Conservation (phyloP, 2,329 filamentous ascomycete species). For the Colletotrichum sp. region DNA sequence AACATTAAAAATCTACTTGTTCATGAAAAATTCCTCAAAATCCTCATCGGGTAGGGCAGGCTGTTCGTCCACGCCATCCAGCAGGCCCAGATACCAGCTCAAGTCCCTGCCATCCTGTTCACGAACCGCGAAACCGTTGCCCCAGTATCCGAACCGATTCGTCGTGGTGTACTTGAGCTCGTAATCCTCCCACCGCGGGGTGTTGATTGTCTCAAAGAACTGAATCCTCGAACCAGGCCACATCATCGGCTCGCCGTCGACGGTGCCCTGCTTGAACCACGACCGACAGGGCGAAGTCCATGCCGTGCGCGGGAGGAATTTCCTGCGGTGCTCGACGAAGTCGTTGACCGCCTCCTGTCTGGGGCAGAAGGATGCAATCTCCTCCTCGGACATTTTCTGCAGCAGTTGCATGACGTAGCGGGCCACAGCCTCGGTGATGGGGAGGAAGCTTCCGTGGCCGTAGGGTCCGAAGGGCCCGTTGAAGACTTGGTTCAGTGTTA, state of each 20-base stretch:
- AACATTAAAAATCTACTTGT: slow-evolving; percentile 9
- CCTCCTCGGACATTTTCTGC: slow-evolving; percentile 28
- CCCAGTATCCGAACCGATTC: slow-evolving; percentile 29
- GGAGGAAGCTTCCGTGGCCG: slow-evolving; percentile 29
- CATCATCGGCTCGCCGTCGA: slow-evolving; percentile 28
- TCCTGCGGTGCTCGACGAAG: slow-evolving; percentile 32
- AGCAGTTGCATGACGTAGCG: slow-evolving; percentile 36
- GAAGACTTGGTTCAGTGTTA: slow-evolving; percentile 22
- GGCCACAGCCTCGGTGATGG: slow-evolving; percentile 27
- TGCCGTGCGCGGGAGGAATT: slow-evolving; percentile 30
- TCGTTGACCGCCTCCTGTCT: slow-evolving; percentile 30
- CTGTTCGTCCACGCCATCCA: slow-evolving; percentile 23
- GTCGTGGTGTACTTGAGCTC: slow-evolving; percentile 24
- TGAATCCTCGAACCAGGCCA: slow-evolving; percentile 30
- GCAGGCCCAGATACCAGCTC: slow-evolving; percentile 26
- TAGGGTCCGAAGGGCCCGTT: slow-evolving; percentile 30
- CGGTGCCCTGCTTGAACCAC: slow-evolving; percentile 31
- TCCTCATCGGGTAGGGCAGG: slow-evolving; percentile 26
- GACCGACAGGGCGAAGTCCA: slow-evolving; percentile 28
- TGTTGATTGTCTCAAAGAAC: slow-evolving; percentile 28
- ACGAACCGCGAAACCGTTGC: slow-evolving; percentile 25
- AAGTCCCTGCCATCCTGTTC: slow-evolving; percentile 23
- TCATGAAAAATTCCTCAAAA: slow-evolving; percentile 27
- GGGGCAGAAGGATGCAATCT: slow-evolving; percentile 26
- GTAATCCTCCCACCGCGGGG: slow-evolving; percentile 31